Evolutionary conservation across 495 filamentous ascomycete species (phyloP).

Genomic region (Choiromyces venosus): DNA sequence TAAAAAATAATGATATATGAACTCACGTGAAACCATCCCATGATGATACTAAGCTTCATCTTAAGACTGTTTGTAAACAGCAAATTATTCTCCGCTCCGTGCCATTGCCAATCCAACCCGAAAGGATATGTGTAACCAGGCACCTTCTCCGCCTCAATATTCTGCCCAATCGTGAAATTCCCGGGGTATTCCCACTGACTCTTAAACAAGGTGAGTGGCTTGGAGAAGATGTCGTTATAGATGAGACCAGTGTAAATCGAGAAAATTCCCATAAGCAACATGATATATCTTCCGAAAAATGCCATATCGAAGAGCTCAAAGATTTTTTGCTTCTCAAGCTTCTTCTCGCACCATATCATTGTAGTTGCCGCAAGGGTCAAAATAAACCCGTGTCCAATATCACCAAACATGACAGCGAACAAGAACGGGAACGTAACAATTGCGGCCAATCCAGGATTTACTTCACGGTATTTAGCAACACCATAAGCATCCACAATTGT

Average conservation of each 20-base stretch:
- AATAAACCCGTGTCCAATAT: conserved; percentile 84
- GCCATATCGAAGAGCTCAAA: conserved; percentile 97
- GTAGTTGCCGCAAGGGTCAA: conserved; percentile 72
- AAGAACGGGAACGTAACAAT: conserved; percentile 97
- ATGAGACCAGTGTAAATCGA: conserved; percentile 95
- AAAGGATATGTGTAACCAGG: conserved; percentile 81
- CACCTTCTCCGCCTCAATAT: conserved; percentile 57
- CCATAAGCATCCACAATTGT: conserved; percentile 99
- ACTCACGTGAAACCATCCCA: conserved; percentile 84
- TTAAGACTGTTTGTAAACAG: conserved; percentile 97
- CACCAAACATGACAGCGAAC: conserved; percentile 99
- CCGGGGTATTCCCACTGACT: conserved; percentile 85
- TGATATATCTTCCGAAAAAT: conserved; percentile 97
- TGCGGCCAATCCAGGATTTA: conserved; percentile 90
- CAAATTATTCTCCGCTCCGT: conserved; percentile 85
- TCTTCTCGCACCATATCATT: conserved; percentile 95
- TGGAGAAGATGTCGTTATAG: conserved; percentile 97
- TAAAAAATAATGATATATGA: neutral
- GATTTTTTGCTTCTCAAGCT: conserved; percentile 72
- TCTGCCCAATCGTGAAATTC: conserved; percentile 55
- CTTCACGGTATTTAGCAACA: conserved; percentile 91
- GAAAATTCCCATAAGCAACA: conserved; percentile 95
- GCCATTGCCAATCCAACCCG: conserved; percentile 95
- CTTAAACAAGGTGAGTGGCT: conserved; percentile 75
- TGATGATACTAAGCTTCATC: conserved; percentile 97